These are phyloP conservation scores for Mentha longifolia DNA, from an alignment of 257 asterid genomes.

Conservation along the genomic window DNA sequence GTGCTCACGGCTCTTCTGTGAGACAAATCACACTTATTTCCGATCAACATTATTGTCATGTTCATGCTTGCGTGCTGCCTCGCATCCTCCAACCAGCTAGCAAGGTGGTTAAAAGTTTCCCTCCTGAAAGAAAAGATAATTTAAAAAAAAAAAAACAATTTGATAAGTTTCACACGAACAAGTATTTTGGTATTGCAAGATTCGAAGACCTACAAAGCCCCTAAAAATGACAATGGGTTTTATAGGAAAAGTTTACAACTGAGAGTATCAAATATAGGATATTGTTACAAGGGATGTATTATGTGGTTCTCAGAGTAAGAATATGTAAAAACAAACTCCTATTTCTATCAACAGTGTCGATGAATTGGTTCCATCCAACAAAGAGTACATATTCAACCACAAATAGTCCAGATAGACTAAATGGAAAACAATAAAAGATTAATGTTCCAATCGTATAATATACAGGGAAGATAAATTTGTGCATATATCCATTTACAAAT, in stretches of 20 bases:
- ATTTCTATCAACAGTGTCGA: not conserved
- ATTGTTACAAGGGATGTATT: not conserved
- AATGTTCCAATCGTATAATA: not conserved
- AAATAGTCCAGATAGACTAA: not conserved
- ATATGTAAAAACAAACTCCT: not conserved
- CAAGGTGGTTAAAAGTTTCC: conserved; percentile 93
- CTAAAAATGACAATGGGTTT: not conserved
- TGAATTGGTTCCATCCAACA: not conserved
- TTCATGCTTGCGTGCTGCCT: conserved; percentile 86
- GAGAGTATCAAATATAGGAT: not conserved
- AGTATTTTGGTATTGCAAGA: not conserved
- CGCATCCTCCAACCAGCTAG: conserved; percentile 92
- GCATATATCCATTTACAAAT: not conserved
- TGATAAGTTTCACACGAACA: conserved; percentile 28
- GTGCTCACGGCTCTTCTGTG: conserved; percentile 87
- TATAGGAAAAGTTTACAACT: not conserved
- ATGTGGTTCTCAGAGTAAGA: not conserved
- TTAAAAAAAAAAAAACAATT: conserved; percentile 7
- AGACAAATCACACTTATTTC: conserved; percentile 76
- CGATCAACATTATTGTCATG: conserved; percentile 85
- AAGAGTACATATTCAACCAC: not conserved
- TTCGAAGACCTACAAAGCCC: not conserved
- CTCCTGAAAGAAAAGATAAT: conserved; percentile 49
- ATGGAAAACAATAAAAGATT: not conserved
- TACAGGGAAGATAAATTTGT: not conserved